A percentile compares a stretch with the other conserved stretches of the same genome.
These are phyloP conservation scores for Tolypocladium paradoxum DNA, from an alignment of 2,329 filamentous ascomycete genomes.

Conservation along the genomic window DNA sequence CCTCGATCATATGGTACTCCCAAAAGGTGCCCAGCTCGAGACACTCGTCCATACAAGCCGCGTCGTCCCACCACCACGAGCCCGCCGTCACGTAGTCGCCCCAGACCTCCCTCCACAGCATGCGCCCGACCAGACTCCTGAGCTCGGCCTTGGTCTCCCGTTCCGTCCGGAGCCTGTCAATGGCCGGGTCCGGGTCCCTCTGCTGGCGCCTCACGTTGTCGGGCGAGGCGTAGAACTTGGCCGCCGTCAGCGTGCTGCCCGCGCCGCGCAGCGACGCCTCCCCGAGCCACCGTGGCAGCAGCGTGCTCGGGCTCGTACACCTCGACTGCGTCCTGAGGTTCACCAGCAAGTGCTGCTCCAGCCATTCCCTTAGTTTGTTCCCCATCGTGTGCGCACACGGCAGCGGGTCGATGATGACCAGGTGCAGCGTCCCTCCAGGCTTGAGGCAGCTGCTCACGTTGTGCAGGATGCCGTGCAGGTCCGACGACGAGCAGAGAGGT, in stretches of 20 bases:
- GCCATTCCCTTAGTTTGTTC: conserved; percentile 46
- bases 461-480: conserved; percentile 44
- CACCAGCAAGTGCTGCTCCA: conserved; percentile 48
- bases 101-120: conserved; percentile 53
- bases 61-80: conserved; percentile 54
- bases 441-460: conserved; percentile 46
- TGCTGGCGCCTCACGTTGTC: conserved; percentile 13
- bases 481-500: conserved; percentile 42
- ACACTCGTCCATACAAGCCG: conserved; percentile 43
- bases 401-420: conserved; percentile 52
- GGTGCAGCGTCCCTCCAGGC: conserved; percentile 43
- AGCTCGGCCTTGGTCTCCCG: conserved; percentile 33
- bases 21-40: conserved; percentile 41
- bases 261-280: conserved; percentile 40
- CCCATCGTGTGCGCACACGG: conserved; percentile 47
- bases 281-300: conserved; percentile 48
- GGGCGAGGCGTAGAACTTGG: conserved; percentile 37
- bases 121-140: conserved; percentile 39
- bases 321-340: conserved; percentile 49
- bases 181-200: conserved; percentile 12
- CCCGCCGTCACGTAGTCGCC: conserved; percentile 37
- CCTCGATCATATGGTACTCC: conserved; percentile 48
- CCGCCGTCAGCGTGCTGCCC: conserved; percentile 35
- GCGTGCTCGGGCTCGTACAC: conserved; percentile 46
- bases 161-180: conserved; percentile 11